These are phyloP conservation scores for Potentilla sterilis DNA, from an alignment of 306 rosid species.

Conservation along the genomic window DNA sequence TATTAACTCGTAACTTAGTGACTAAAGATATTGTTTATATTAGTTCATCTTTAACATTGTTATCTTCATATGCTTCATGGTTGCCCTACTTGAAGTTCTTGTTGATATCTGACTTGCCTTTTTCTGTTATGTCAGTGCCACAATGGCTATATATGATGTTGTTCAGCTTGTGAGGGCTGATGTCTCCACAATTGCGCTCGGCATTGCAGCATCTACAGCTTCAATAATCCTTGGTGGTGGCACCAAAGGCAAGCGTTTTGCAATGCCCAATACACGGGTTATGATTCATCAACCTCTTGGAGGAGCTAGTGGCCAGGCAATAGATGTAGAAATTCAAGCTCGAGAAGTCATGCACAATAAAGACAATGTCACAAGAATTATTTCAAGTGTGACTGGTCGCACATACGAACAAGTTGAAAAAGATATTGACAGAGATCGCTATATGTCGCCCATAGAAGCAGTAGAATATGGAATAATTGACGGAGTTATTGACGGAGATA, in stretches of 20 bases:
- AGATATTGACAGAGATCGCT: conserved; percentile 85
- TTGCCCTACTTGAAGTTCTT: neutral
- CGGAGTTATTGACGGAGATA: conserved; percentile 77
- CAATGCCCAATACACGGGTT: conserved; percentile 92
- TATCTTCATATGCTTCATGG: conserved; percentile 13
- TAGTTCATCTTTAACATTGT: neutral
- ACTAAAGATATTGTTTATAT: neutral
- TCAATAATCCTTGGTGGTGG: conserved; percentile 90
- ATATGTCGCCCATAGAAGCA: conserved; percentile 92
- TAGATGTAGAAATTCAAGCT: conserved; percentile 95
- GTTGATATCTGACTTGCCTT: conserved; percentile 31
- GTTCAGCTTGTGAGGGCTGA: conserved; percentile 97
- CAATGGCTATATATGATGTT: conserved; percentile 88
- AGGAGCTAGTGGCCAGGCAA: conserved; percentile 96
- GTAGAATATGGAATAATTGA: conserved; percentile 91
- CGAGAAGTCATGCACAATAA: conserved; percentile 78
- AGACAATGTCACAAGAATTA: conserved; percentile 60
- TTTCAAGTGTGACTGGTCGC: conserved; percentile 75
- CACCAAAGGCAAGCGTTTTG: conserved; percentile 94
- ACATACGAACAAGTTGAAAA: conserved; percentile 74
- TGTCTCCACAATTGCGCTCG: conserved; percentile 88
- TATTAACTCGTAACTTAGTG: neutral
- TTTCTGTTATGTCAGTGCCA: conserved; percentile 53
- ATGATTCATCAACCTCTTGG: conserved; percentile 96
- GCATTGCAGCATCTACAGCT: conserved; percentile 91